Evolutionary conservation across 129 eudicot genomes (phyloP).

Genomic region (Saussurea involucrata): DNA sequence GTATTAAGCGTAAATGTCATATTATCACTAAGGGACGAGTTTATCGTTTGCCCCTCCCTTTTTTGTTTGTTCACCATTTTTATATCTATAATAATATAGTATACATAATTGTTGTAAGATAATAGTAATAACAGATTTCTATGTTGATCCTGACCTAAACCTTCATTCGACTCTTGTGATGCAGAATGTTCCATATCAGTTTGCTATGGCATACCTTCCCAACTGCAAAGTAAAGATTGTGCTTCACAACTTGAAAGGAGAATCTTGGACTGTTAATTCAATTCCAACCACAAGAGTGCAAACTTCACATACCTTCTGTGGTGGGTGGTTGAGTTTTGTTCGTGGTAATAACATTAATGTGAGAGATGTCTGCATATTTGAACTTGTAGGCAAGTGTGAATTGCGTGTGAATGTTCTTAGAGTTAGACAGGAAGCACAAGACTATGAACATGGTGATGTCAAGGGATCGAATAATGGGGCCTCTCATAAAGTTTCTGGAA

Average conservation of each 20-base stretch:
- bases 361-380: constrained; percentile 85
- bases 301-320: constrained; percentile 86
- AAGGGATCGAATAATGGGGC: constrained; percentile 33
- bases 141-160: not conserved
- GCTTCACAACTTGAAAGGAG: constrained; percentile 74
- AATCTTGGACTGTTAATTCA: constrained; percentile 80
- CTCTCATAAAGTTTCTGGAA: constrained; percentile 37
- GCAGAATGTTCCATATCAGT: constrained; percentile 87
- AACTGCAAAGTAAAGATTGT: constrained; percentile 70
- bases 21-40: not conserved
- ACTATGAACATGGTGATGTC: constrained; percentile 31
- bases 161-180: constrained; percentile 5
- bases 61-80: not conserved
- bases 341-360: constrained; percentile 68
- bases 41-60: not conserved
- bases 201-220: constrained; percentile 78
- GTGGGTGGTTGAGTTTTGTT: constrained; percentile 89
- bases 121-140: not conserved
- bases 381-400: constrained; percentile 72
- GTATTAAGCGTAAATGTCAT: not conserved
- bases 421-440: constrained; percentile 58
- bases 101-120: not conserved
- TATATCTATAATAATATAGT: not conserved
- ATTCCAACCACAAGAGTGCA: constrained; percentile 79
- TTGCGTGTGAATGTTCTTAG: constrained; percentile 70